Percentiles rank a stretch among this genome's conserved stretches.
Conservation (phyloP, 768 basidiomycete genomes). For the Scleroderma citrinum region DNA sequence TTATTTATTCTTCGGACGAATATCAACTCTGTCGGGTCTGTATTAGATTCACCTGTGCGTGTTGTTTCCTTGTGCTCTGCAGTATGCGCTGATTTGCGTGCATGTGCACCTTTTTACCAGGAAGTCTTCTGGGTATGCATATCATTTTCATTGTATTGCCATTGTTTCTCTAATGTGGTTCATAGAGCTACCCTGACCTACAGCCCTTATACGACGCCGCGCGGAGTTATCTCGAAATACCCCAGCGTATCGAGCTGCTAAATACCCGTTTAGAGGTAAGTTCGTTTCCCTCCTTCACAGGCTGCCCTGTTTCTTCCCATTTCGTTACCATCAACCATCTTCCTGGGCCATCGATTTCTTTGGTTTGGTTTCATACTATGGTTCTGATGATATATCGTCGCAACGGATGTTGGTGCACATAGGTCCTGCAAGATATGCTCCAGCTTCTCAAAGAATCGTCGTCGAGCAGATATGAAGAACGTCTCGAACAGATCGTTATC, state of each 20-base stretch:
- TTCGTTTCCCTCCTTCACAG: slow-evolving; percentile 6
- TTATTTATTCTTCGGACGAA: slow-evolving; percentile 90
- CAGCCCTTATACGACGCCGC: slow-evolving; percentile 94
- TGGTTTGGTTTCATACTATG: background rate
- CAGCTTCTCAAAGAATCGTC: slow-evolving; percentile 93
- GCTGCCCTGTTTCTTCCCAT: background rate
- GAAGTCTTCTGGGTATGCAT: slow-evolving; percentile 88
- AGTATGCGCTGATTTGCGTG: background rate
- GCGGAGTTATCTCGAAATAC: slow-evolving; percentile 90
- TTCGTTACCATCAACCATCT: background rate
- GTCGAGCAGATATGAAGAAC: slow-evolving; percentile 83
- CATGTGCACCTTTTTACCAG: slow-evolving; percentile 31
- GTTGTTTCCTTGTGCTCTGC: background rate
- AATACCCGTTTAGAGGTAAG: slow-evolving; percentile 89
- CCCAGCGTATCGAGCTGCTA: slow-evolving; percentile 86
- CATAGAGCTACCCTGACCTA: slow-evolving; percentile 86
- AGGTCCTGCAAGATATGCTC: slow-evolving; percentile 97
- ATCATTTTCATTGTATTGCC: background rate
- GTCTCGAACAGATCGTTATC: slow-evolving; percentile 90
- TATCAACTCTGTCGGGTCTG: slow-evolving; percentile 93
- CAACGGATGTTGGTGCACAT: background rate
- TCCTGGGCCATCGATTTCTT: background rate
- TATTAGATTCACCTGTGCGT: slow-evolving; percentile 90
- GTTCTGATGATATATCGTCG: too few species aligned
- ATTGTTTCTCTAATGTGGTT: slow-evolving; percentile 15